Percentiles rank a stretch among this genome's conserved stretches.
Conservation (phyloP, 2,329 filamentous ascomycete genomes). For the Emericellopsis cladophorae region DNA sequence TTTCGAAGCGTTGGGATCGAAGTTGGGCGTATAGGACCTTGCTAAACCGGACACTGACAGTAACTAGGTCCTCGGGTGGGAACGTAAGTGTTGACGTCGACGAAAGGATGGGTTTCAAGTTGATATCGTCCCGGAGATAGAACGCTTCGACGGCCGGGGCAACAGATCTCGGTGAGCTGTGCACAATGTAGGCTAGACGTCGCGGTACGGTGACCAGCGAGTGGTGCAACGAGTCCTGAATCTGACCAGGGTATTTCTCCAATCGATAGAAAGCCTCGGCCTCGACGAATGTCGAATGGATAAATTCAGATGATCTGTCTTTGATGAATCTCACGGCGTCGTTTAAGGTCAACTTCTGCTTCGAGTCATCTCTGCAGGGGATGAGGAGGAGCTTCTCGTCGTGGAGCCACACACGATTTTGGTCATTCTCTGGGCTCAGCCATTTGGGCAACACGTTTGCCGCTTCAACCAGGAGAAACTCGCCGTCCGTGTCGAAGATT, state of each 20-base stretch:
- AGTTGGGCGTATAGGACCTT: conserved; percentile 85
- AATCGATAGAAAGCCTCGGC: conserved; percentile 85
- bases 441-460: conserved; percentile 78
- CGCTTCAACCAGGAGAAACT: conserved; percentile 90
- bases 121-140: conserved; percentile 75
- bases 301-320: conserved; percentile 40
- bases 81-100: conserved; percentile 47
- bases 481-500: conserved; percentile 78
- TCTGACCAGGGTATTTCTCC: conserved; percentile 68
- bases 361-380: conserved; percentile 29
- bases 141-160: conserved; percentile 82
- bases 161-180: conserved; percentile 61
- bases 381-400: conserved; percentile 65
- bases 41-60: conserved; percentile 69
- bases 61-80: conserved; percentile 66
- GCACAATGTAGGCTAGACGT: conserved; percentile 68
- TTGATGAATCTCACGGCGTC: conserved; percentile 53
- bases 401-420: conserved; percentile 83
- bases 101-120: conserved; percentile 54
- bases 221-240: conserved; percentile 63
- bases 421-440: conserved; percentile 83
- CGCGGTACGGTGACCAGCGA: conserved; percentile 64
- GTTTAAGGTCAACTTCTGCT: conserved; percentile 41
- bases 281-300: conserved; percentile 65
- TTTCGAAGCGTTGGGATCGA: conserved; percentile 69